Base-by-base conservation (phyloP, 176 grass and related monocot genomes). In the Oryza officinalis region DNA sequence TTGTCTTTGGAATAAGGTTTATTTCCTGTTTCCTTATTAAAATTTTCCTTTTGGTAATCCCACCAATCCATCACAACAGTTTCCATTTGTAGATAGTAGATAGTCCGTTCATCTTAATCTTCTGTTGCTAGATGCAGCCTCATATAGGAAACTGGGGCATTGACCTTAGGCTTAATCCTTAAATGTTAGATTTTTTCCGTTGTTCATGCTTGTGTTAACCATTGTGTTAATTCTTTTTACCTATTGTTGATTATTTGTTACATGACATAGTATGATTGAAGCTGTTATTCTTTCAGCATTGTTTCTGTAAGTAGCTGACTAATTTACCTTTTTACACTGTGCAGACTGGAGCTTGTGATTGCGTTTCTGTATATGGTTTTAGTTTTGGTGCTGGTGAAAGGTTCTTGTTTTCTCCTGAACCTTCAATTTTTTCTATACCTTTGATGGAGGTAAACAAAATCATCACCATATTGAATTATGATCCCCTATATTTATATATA, bases 381-480 rank as follows among this genome's bases (percentile, higher is more conserved):
- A 82, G 69, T 90, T 88, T 95, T 88, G 85, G 72, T 89, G 27
- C 80, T 69, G 91, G 86, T 20, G 96, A 98, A 52, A 95, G 74
- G 73, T 82, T 84, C 13, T 65, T 87, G 28, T 91, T 98, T 67
- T 90, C 68, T 31, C 46, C 85, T 10, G 91, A 98, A 37, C 85
- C 93, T 63, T 92, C 87, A 40, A 27, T 80, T 72, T 89, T 76
- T 69, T 67, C 79, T 80, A 65, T 95, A 67, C 87, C 85, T 47
- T 81, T 95, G 86, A 69, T 87, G 32, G 93, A 98, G 96, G 96
- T 98, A 93, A 86, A 70, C 32, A 86, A 72, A 59, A 67, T 26
- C 54, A 38, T 76, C 27, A 23, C 30, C 28, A 4, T 41, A 20
- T 28, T 85, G n/a, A 30, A 76, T 50, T 13, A 45, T 71, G 35